Evolutionary conservation across 495 filamentous ascomycete species (phyloP).

Genomic region (Xylaria acuta): DNA sequence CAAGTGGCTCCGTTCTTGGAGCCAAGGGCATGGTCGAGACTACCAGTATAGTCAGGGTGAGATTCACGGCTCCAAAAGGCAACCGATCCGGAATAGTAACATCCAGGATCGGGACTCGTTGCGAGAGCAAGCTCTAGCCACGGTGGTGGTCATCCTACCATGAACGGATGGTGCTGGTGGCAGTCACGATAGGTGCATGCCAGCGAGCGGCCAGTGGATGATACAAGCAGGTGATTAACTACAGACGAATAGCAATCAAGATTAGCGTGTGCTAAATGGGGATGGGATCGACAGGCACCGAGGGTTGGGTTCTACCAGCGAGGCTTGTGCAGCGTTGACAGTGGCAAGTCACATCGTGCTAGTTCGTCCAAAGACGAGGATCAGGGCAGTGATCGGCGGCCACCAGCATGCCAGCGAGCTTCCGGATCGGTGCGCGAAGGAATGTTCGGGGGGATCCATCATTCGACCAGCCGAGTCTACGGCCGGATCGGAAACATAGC

Average conservation of each 20-base stretch:
- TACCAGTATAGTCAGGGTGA: neutral
- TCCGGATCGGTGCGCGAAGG: constrained; percentile 24
- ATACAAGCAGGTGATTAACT: constrained; percentile 24
- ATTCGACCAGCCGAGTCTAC: constrained; percentile 17
- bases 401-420: constrained; percentile 19
- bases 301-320: constrained; percentile 2
- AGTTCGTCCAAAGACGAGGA: constrained; percentile 1
- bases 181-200: constrained; percentile 18
- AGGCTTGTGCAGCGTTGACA: neutral
- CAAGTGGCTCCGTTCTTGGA: constrained; percentile 11
- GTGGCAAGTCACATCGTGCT: constrained; percentile 5
- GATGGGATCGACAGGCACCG: constrained; percentile 24
- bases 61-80: constrained; percentile 8
- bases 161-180: neutral
- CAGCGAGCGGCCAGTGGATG: constrained; percentile 23
- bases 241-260: constrained; percentile 22
- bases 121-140: constrained; percentile 15
- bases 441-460: neutral
- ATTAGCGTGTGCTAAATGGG: constrained; percentile 1
- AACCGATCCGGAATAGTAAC: constrained; percentile 16
- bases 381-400: constrained; percentile 7
- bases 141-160: constrained; percentile 20
- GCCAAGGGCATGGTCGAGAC: neutral
- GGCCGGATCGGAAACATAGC: constrained; percentile 21
- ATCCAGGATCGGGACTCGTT: constrained; percentile 24